Percentiles rank a stretch among this genome's conserved stretches.
These are phyloP conservation scores for Cyberlindnera saturnus DNA, from an alignment of 805 yeast genomes.

Conservation along the genomic window DNA sequence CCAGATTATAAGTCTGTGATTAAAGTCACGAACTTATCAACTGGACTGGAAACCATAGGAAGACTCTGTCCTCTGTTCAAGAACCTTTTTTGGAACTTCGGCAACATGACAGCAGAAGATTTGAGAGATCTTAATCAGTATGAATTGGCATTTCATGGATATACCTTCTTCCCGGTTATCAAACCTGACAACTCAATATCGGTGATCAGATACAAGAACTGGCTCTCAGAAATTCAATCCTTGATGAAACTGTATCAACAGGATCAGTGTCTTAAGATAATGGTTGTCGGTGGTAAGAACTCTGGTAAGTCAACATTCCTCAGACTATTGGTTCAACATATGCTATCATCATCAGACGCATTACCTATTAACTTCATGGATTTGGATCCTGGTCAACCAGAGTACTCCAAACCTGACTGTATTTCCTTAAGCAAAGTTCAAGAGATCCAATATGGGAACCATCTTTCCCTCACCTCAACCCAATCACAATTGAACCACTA, in stretches of 20 bases:
- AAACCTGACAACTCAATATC: slow-evolving; percentile 23
- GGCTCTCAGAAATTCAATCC: slow-evolving; percentile 35
- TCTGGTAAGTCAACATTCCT: slow-evolving; percentile 78
- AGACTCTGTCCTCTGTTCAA: slow-evolving; percentile 39
- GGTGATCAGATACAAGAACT: slow-evolving; percentile 20
- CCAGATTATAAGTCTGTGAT: slow-evolving; percentile 38
- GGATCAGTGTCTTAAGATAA: slow-evolving; percentile 21
- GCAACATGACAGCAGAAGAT: slow-evolving; percentile 11
- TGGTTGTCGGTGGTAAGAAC: slow-evolving; percentile 49
- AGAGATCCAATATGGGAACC: slow-evolving; percentile 32
- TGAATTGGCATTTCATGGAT: slow-evolving; percentile 24
- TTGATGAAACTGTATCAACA: slow-evolving; percentile 31
- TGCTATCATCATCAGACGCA: slow-evolving; percentile 25
- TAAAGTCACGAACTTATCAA: slow-evolving; percentile 28
- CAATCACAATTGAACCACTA: slow-evolving; percentile 25
- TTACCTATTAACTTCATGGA: slow-evolving; percentile 51
- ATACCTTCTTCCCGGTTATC: slow-evolving; percentile 34
- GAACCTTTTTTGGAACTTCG: slow-evolving; percentile 29
- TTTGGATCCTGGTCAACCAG: slow-evolving; percentile 88
- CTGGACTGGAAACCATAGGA: slow-evolving; percentile 43
- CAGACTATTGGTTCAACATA: slow-evolving; percentile 44
- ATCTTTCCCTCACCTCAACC: slow-evolving; percentile 18
- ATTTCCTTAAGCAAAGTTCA: slow-evolving; percentile 45
- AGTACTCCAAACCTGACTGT: slow-evolving; percentile 65
- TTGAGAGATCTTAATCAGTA: slow-evolving; percentile 11